Evolutionary conservation across 176 grass and related monocot genomes (phyloP).

Genomic region (Hordeum marinum): DNA sequence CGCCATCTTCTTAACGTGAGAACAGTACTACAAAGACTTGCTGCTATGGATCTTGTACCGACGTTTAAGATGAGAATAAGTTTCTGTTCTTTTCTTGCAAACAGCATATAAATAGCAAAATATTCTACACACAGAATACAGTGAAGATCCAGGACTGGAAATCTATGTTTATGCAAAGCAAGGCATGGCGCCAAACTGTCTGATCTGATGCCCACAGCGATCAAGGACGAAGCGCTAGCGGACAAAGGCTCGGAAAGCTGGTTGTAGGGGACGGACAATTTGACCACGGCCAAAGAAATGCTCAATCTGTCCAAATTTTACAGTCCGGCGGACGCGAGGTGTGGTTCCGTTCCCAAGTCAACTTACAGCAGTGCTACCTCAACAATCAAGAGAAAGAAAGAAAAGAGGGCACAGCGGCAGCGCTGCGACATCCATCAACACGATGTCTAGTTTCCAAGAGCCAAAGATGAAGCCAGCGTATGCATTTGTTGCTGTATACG

Average conservation of each 20-base stretch:
- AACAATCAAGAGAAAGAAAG: background rate
- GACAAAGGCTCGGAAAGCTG: constrained; percentile 10
- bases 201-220: background rate
- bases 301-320: background rate
- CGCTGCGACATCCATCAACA: background rate
- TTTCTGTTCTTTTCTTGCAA: background rate
- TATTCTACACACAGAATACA: background rate
- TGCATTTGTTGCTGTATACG: background rate
- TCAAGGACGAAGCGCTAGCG: background rate
- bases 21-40: background rate
- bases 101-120: background rate
- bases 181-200: constrained; percentile 5
- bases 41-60: background rate
- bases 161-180: background rate
- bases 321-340: background rate
- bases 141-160: background rate
- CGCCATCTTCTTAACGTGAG: background rate
- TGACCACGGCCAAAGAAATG: background rate
- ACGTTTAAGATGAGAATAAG: background rate
- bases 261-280: background rate
- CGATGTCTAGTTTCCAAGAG: background rate
- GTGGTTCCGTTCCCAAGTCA: background rate
- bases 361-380: background rate
- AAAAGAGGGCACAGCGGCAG: background rate
- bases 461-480: background rate